Evolutionary conservation across 2,329 filamentous ascomycete species (phyloP).

Genomic region (Cladosporium oxysporum): DNA sequence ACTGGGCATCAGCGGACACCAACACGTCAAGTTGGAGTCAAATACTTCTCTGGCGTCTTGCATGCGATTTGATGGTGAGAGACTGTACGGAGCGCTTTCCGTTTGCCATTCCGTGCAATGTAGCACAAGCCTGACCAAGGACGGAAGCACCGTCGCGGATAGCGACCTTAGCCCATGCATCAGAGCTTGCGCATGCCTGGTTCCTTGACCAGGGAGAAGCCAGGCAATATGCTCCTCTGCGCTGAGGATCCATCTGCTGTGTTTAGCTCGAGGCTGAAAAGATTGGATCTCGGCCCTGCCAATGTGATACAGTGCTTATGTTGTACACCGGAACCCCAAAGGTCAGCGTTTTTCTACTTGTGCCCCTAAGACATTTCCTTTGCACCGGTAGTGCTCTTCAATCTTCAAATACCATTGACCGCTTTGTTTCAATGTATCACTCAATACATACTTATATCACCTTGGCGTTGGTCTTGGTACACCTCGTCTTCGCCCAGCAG

Average conservation of each 20-base stretch:
- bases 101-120: not conserved
- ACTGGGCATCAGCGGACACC: not conserved
- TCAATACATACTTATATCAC: not conserved
- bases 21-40: not conserved
- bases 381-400: not conserved
- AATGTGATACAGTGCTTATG: constrained; percentile 3
- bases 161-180: not conserved
- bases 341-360: not conserved
- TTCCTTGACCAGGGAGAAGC: not conserved
- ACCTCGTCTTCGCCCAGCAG: constrained; percentile 26
- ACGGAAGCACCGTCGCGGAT: not conserved
- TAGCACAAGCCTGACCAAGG: not conserved
- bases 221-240: not conserved
- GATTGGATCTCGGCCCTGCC: not conserved
- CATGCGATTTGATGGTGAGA: not conserved
- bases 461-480: constrained; percentile 11
- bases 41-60: not conserved
- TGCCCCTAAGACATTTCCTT: not conserved
- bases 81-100: not conserved
- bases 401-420: not conserved
- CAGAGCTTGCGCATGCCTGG: not conserved
- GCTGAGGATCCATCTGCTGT: not conserved
- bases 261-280: constrained; percentile 3
- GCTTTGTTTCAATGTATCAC: not conserved
- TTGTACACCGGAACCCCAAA: not conserved